Conservation (phyloP, 805 yeast genomes). For the Myxozyma monticola region DNA sequence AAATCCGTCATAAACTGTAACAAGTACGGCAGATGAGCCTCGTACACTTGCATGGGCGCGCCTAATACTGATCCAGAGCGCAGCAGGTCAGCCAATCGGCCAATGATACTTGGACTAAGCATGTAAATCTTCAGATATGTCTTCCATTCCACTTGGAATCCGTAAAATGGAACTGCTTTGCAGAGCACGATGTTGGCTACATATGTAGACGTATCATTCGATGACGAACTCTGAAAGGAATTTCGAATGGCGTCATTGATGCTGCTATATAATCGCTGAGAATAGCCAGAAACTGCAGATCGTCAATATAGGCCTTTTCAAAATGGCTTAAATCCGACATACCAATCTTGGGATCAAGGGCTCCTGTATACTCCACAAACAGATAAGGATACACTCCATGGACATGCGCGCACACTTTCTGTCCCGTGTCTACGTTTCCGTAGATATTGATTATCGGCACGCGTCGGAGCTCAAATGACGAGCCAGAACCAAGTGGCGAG, state of each 20-base stretch:
- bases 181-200: slow-evolving; percentile 49
- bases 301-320: neutral
- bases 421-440: slow-evolving; percentile 66
- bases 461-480: slow-evolving; percentile 33
- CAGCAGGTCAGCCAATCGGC: slow-evolving; percentile 55
- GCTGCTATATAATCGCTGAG: slow-evolving; percentile 28
- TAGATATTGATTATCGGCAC: slow-evolving; percentile 79
- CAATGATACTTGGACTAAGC: slow-evolving; percentile 58
- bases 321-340: neutral
- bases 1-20: slow-evolving; percentile 81
- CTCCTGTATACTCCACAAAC: slow-evolving; percentile 62
- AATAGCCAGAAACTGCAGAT: slow-evolving; percentile 17
- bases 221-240: slow-evolving; percentile 33
- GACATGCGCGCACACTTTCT: slow-evolving; percentile 63
- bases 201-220: slow-evolving; percentile 26
- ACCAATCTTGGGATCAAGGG: slow-evolving; percentile 12
- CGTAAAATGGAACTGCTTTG: slow-evolving; percentile 80
- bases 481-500: slow-evolving; percentile 25
- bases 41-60: slow-evolving; percentile 55
- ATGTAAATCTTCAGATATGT: slow-evolving; percentile 68
- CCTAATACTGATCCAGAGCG: slow-evolving; percentile 48
- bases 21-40: slow-evolving; percentile 74
- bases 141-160: slow-evolving; percentile 67
- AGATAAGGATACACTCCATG: slow-evolving; percentile 86
- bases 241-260: slow-evolving; percentile 36